Evolutionary conservation across 2,329 filamentous ascomycete genomes (phyloP), one percentile per base, ranked within the genome.

Genomic region (Neurospora sp.): DNA sequence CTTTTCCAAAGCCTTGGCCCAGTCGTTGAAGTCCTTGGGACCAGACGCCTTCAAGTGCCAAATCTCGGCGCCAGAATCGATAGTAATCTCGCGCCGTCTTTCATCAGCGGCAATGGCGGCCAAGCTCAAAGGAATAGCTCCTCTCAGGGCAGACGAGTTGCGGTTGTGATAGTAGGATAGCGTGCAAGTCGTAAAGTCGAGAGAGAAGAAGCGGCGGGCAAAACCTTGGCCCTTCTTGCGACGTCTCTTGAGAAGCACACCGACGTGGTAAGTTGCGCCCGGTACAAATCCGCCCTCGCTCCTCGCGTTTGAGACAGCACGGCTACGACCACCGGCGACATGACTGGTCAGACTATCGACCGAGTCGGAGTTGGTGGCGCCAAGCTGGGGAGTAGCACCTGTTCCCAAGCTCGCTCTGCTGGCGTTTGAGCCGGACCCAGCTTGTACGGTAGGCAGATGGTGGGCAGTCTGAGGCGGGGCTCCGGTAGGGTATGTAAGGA

Each of bases 81-180:
- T 96, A 58, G 91, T 97, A 68, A 99, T 97, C 79, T 98, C 95
- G 73, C 93, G 88, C 43, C 92, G 89, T 76, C 92, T 89, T 78
- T 96, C 93, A 77, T 97, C 94, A 8, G 93, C 93, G 3, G 94
- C 92, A 71, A 99, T 91, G 4, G 93, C 96, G 17, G 96, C 96
- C 68, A 99, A 82, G 36, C 93, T 96, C 9, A 99, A 85, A 0
- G 96, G 96, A 68, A 99, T 96, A 8, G 96, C 93, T 19, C 96
- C 96, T 71, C 96, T 89, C 62, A 99, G 84, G 1, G 95, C 93
- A 6, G 95, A 96, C 5, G 95, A 97, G 77, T 96, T 95, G 66
- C 93, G 91, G 79, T 95, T 96, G 78, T 96, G 92, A 78, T 97
- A 99, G 82, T 99, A 99, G 0, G 96, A 98, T 39, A 99, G 83